These are phyloP conservation scores for Mariannaea sp. DNA, from an alignment of 2,329 filamentous ascomycete species.

Conservation along the genomic window DNA sequence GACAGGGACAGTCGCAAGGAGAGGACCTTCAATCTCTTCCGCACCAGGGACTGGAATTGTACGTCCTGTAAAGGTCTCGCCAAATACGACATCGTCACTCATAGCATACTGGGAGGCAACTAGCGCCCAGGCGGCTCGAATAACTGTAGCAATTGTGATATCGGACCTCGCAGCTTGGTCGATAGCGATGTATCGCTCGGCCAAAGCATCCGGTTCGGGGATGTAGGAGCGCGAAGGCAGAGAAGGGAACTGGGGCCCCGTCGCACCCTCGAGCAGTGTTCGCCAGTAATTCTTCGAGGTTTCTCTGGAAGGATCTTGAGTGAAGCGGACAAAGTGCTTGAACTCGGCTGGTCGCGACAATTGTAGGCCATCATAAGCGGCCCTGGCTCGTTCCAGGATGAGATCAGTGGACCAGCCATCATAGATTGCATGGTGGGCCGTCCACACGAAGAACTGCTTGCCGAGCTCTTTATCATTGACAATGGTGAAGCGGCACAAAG, in stretches of 20 bases:
- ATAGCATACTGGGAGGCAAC: slow-evolving; percentile 35
- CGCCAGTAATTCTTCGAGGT: slow-evolving; percentile 32
- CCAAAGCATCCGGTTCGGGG: slow-evolving; percentile 27
- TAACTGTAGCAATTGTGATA: slow-evolving; percentile 32
- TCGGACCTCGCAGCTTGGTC: slow-evolving; percentile 29
- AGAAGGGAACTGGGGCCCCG: slow-evolving; percentile 33
- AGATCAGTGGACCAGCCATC: slow-evolving; percentile 40
- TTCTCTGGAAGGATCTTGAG: slow-evolving; percentile 28
- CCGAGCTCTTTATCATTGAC: slow-evolving; percentile 36
- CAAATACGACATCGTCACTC: slow-evolving; percentile 39
- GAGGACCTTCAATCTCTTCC: slow-evolving; percentile 40
- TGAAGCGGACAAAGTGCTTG: slow-evolving; percentile 35
- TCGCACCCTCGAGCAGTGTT: slow-evolving; percentile 31
- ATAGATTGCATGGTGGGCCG: slow-evolving; percentile 41
- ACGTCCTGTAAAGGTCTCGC: slow-evolving; percentile 39
- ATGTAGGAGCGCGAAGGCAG: slow-evolving; percentile 34
- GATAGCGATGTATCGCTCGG: slow-evolving; percentile 26
- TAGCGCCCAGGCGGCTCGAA: slow-evolving; percentile 39
- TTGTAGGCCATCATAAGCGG: slow-evolving; percentile 26
- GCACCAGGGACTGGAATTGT: slow-evolving; percentile 37
- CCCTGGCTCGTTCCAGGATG: slow-evolving; percentile 31
- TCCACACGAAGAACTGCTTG: slow-evolving; percentile 41
- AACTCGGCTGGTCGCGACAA: slow-evolving; percentile 33
- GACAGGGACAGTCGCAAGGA: slow-evolving; percentile 35
- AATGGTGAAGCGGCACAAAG: slow-evolving; percentile 49